phyloP scores from a whole-genome alignment of 768 basidiomycete genomes.

The Mycena capillaripes region DNA sequence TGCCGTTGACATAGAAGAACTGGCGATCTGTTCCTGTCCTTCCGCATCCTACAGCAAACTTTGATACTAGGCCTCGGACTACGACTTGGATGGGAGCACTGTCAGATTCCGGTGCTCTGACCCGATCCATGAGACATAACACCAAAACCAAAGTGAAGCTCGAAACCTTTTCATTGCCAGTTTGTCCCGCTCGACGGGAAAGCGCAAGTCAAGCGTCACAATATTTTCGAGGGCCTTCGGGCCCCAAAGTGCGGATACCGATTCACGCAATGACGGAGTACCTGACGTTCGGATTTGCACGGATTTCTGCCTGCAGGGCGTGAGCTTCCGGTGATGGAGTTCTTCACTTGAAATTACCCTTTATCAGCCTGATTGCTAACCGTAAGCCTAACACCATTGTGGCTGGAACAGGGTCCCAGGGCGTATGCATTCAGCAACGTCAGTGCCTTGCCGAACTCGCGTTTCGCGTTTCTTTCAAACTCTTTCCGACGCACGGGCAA shows the following conservation, averaged over 20 bases:
- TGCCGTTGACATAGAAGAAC: constrained; percentile 92
- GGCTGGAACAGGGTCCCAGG: constrained; percentile 85
- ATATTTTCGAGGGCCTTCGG: constrained; percentile 83
- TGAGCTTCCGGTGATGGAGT: neutral
- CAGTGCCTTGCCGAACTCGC: constrained; percentile 92
- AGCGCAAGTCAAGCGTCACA: constrained; percentile 77
- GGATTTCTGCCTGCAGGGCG: constrained; percentile 65
- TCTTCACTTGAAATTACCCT: constrained; percentile 65
- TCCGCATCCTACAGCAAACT: constrained; percentile 82
- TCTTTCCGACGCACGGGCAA: constrained; percentile 95
- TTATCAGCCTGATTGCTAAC: constrained; percentile 78
- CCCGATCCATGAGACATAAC: neutral
- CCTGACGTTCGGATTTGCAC: constrained; percentile 84
- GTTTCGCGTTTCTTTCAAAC: constrained; percentile 87
- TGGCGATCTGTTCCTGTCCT: constrained; percentile 88
- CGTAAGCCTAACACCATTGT: constrained; percentile 78
- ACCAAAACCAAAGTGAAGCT: neutral
- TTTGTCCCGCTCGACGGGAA: constrained; percentile 79
- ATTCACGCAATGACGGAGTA: constrained; percentile 68
- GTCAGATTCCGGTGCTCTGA: constrained; percentile 29
- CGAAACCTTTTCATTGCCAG: constrained; percentile 54
- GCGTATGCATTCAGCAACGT: constrained; percentile 90
- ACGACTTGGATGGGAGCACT: constrained; percentile 57
- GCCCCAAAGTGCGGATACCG: constrained; percentile 87
- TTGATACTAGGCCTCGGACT: constrained; percentile 87